phyloP scores from a whole-genome alignment of 1,284 basidiomycete genomes.

The Sanghuangporus weigelae region DNA sequence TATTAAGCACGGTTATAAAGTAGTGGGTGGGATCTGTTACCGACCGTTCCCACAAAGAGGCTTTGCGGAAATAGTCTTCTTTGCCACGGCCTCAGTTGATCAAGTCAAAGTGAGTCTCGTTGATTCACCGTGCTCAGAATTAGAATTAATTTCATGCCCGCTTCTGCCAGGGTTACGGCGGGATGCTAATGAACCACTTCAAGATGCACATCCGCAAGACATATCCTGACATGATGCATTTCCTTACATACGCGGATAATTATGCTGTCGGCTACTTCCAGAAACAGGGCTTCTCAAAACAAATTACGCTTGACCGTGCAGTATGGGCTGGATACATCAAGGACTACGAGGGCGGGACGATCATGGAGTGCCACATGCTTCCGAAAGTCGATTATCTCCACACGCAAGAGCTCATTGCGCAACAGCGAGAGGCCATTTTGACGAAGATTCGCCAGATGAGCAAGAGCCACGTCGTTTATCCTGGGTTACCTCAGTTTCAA shows the following conservation, averaged over 20 bases:
- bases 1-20: slow-evolving; percentile 91
- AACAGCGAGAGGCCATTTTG: slow-evolving; percentile 87
- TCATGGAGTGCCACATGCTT: slow-evolving; percentile 98
- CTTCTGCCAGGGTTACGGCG: slow-evolving; percentile 81
- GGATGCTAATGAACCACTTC: slow-evolving; percentile 98
- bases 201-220: slow-evolving; percentile 86
- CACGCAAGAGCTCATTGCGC: slow-evolving; percentile 72
- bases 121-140: not conserved
- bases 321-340: slow-evolving; percentile 99
- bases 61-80: slow-evolving; percentile 99
- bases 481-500: slow-evolving; percentile 78
- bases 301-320: slow-evolving; percentile 86
- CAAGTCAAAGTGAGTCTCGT: slow-evolving; percentile 83
- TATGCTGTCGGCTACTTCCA: slow-evolving; percentile 99
- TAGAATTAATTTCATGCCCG: not conserved
- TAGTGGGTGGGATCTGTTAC: slow-evolving; percentile 98
- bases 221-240: slow-evolving; percentile 85
- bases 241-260: slow-evolving; percentile 98
- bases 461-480: slow-evolving; percentile 81
- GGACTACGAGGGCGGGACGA: slow-evolving; percentile 99
- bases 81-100: slow-evolving; percentile 93
- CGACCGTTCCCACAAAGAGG: slow-evolving; percentile 92
- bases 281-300: slow-evolving; percentile 98
- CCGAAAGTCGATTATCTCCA: slow-evolving; percentile 87
- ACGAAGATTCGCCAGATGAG: slow-evolving; percentile 88